phyloP scores from a whole-genome alignment of 148 eudicot genomes.

The Salicornia ramosissima region DNA sequence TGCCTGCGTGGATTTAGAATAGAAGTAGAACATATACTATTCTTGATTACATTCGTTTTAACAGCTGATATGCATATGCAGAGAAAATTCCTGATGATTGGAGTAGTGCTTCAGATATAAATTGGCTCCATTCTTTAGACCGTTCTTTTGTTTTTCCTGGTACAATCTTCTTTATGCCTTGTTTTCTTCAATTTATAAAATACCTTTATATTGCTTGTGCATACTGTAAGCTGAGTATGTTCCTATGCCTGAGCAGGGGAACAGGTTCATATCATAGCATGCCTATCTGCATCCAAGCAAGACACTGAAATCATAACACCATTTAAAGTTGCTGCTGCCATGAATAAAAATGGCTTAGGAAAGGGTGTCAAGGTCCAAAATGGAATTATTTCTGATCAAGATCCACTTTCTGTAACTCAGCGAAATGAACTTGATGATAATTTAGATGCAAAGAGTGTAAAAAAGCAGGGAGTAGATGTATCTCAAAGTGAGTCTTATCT shows the following conservation, averaged over 20 bases:
- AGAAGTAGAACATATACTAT: background rate
- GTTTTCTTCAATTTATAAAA: background rate
- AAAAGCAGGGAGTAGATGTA: slow-evolving; percentile 37
- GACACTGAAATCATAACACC: slow-evolving; percentile 85
- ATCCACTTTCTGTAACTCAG: slow-evolving; percentile 28
- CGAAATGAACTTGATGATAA: slow-evolving; percentile 32
- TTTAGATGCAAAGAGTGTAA: slow-evolving; percentile 33
- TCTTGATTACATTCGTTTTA: slow-evolving; percentile 11
- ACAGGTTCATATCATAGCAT: slow-evolving; percentile 79
- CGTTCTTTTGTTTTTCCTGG: slow-evolving; percentile 93
- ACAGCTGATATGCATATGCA: slow-evolving; percentile 26
- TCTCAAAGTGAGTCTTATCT: slow-evolving; percentile 80
- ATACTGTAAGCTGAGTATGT: slow-evolving; percentile 1
- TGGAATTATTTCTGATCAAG: slow-evolving; percentile 38
- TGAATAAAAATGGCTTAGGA: slow-evolving; percentile 64
- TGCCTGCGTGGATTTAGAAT: no score
- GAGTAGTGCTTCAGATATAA: slow-evolving; percentile 54
- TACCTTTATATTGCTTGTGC: slow-evolving; percentile 8
- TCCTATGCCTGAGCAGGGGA: slow-evolving; percentile 49
- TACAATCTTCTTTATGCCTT: slow-evolving; percentile 19
- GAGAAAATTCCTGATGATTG: slow-evolving; percentile 76
- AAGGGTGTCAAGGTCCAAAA: slow-evolving; percentile 43
- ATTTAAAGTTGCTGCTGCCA: slow-evolving; percentile 86
- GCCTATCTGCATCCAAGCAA: slow-evolving; percentile 75
- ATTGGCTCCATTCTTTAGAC: slow-evolving; percentile 60